Percentiles rank a stretch among this genome's conserved stretches.
Evolutionary conservation across 352 stramenopile species (phyloP).

Genomic region (Pythium folliculosum): DNA sequence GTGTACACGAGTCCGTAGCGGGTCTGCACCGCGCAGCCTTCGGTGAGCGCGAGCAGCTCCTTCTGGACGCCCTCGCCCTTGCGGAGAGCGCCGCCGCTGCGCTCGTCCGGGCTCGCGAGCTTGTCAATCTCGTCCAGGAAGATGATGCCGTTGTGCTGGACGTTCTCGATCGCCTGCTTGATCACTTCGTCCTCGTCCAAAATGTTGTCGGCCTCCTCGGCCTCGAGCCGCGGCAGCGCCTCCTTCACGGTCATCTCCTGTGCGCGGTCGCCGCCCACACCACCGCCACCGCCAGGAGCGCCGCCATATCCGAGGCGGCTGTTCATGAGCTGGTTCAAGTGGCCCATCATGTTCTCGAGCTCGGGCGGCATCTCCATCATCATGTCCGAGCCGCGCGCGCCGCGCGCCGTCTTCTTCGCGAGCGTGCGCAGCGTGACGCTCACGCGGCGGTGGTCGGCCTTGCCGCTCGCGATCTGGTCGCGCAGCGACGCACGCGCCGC

Average conservation of each 20-base stretch:
- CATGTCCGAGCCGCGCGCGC: constrained; percentile 42
- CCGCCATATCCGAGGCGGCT: constrained; percentile 40
- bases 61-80: constrained; percentile 98
- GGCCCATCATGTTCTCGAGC: constrained; percentile 82
- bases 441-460: constrained; percentile 55
- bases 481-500: constrained; percentile 47
- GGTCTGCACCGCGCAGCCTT: constrained; percentile 95
- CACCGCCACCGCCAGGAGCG: constrained; percentile 36
- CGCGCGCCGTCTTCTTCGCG: constrained; percentile 26
- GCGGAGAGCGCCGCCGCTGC: constrained; percentile 87
- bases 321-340: constrained; percentile 70
- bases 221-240: constrained; percentile 66
- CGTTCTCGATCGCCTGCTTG: constrained; percentile 76
- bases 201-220: constrained; percentile 71
- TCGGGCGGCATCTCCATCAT: constrained; percentile 87
- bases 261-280: constrained; percentile 37
- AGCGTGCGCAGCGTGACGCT: constrained; percentile 41
- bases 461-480: constrained; percentile 60
- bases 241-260: constrained; percentile 78
- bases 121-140: constrained; percentile 99
- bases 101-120: constrained; percentile 91
- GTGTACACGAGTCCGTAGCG: constrained; percentile 96
- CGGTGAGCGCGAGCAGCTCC: constrained; percentile 98
- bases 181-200: constrained; percentile 80
- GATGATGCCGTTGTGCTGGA: constrained; percentile 98